Conservation (phyloP, 2,329 filamentous ascomycete species). For the Fusarium pseudonygamai region DNA sequence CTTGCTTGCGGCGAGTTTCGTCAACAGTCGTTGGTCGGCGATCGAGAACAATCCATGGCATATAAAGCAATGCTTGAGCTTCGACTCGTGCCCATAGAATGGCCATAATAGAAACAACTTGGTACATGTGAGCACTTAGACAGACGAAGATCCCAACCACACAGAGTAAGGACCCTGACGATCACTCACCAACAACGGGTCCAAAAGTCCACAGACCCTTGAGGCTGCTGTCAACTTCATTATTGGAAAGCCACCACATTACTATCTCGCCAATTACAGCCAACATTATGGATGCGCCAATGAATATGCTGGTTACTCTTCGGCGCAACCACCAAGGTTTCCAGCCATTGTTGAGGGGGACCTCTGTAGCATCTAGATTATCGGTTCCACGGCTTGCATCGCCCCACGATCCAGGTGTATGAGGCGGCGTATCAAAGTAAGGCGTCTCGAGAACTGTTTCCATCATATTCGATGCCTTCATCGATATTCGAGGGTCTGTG, state of each 20-base stretch:
- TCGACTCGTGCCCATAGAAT: conserved; percentile 44
- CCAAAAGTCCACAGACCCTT: conserved; percentile 44
- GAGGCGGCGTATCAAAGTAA: conserved; percentile 39
- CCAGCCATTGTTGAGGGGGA: conserved; percentile 39
- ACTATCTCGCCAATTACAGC: conserved; percentile 40
- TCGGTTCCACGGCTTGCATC: conserved; percentile 15
- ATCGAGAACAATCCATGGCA: conserved; percentile 44
- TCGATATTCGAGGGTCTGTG: conserved; percentile 11
- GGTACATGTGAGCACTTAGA: conserved; percentile 11
- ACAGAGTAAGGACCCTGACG: conserved; percentile 14
- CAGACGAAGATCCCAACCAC: neutral
- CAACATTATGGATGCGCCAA: conserved; percentile 30
- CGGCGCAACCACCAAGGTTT: conserved; percentile 40
- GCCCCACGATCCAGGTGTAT: conserved; percentile 19
- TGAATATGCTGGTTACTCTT: conserved; percentile 33
- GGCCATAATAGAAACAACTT: conserved; percentile 40
- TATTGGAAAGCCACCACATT: conserved; percentile 35
- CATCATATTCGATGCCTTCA: conserved; percentile 22
- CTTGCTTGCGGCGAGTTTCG: conserved; percentile 43
- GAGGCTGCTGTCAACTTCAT: conserved; percentile 23
- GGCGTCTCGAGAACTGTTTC: conserved; percentile 38
- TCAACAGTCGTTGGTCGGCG: conserved; percentile 36
- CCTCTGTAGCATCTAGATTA: conserved; percentile 29
- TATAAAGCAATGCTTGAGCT: conserved; percentile 42
- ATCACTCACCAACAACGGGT: conserved; percentile 42